A percentile compares a stretch with the other conserved stretches of the same genome.
These are phyloP conservation scores for Obelidium mucronatum DNA, from an alignment of 192 early-diverging fungal genomes.

Conservation along the genomic window DNA sequence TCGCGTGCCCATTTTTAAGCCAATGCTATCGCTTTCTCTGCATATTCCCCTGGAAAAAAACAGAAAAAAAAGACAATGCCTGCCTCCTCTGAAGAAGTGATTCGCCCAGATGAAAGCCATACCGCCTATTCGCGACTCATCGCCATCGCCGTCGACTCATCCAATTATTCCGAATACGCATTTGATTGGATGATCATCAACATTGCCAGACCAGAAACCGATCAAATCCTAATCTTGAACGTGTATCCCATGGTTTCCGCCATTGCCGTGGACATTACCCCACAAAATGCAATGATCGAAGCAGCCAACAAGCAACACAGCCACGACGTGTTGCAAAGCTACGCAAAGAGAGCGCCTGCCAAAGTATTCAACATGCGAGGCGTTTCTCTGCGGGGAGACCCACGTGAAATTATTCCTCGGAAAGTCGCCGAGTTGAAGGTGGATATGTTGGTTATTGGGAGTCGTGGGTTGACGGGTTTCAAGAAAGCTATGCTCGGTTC, in stretches of 20 bases:
- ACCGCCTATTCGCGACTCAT: slow-evolving; percentile 12
- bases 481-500: slow-evolving; percentile 57
- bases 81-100: slow-evolving; percentile 10
- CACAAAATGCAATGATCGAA: slow-evolving; percentile 23
- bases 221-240: slow-evolving; percentile 45
- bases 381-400: slow-evolving; percentile 55
- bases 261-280: slow-evolving; percentile 13
- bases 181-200: slow-evolving; percentile 48
- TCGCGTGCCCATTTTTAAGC: too few species aligned
- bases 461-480: slow-evolving; percentile 61
- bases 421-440: slow-evolving; percentile 66
- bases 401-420: slow-evolving; percentile 63
- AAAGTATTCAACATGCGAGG: slow-evolving; percentile 38
- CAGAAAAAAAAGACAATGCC: neutral
- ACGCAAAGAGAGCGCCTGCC: slow-evolving; percentile 16
- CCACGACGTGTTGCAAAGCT: neutral
- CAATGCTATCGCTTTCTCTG: too few species aligned
- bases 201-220: slow-evolving; percentile 39
- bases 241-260: slow-evolving; percentile 11
- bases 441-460: slow-evolving; percentile 63
- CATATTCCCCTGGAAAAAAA: neutral
- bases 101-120: slow-evolving; percentile 14
- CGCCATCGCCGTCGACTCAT: slow-evolving; percentile 32
- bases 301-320: slow-evolving; percentile 10
- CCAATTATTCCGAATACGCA: slow-evolving; percentile 35